Evolutionary conservation across 805 yeast species (phyloP).

Genomic region (Hyphopichia homilentoma): DNA sequence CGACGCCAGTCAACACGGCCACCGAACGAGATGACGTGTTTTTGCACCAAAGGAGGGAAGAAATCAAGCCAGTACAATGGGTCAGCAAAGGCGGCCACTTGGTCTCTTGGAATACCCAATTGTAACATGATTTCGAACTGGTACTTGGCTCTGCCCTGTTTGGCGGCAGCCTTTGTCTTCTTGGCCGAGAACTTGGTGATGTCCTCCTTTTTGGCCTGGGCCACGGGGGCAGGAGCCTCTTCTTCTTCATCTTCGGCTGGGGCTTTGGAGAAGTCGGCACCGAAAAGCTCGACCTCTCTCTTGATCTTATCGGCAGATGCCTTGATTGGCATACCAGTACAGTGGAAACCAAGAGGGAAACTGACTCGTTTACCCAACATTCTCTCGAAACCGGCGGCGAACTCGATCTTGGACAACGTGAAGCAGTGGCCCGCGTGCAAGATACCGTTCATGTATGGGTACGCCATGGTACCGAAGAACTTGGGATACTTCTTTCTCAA

Average conservation of each 20-base stretch:
- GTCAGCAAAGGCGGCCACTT: constrained; percentile 84
- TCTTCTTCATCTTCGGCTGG: constrained; percentile 60
- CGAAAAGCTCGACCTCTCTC: constrained; percentile 90
- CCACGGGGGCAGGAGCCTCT: constrained; percentile 18
- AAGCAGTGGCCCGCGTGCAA: constrained; percentile 97
- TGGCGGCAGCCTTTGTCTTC: constrained; percentile 91
- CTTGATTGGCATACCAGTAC: constrained; percentile 98
- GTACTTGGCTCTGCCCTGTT: constrained; percentile 89
- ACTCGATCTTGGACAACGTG: constrained; percentile 92
- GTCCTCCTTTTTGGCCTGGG: constrained; percentile 52
- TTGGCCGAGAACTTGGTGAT: constrained; percentile 88
- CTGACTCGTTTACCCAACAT: constrained; percentile 90
- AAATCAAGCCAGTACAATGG: constrained; percentile 85
- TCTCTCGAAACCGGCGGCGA: constrained; percentile 88
- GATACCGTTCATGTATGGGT: constrained; percentile 98
- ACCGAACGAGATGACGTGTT: constrained; percentile 78
- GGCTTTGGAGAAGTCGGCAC: constrained; percentile 67
- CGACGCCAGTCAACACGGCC: constrained; percentile 98
- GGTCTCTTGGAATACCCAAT: constrained; percentile 80
- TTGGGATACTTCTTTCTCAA: constrained; percentile 80
- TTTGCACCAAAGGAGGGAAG: constrained; percentile 88
- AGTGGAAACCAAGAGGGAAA: constrained; percentile 97
- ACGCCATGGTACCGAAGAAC: constrained; percentile 91
- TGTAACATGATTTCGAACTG: constrained; percentile 97
- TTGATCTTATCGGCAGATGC: constrained; percentile 94